Conservation (phyloP, 2,329 filamentous ascomycete species). For the Aspergillus intermedius region DNA sequence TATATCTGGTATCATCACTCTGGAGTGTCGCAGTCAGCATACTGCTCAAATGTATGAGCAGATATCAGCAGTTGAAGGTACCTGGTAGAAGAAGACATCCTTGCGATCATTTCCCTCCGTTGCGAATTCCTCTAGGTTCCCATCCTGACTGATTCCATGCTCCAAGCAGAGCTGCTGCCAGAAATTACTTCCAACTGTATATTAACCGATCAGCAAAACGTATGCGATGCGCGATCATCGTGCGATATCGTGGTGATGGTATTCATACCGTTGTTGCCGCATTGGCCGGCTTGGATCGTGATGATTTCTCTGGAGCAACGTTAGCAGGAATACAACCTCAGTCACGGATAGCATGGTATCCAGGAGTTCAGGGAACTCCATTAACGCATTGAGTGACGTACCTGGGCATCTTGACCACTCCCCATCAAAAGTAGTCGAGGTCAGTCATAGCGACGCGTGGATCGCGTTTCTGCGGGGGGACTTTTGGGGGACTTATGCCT, state of each 20-base stretch:
- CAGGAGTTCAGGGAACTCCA: no score
- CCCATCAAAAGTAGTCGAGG: conserved; percentile 21
- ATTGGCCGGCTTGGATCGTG: conserved; percentile 97
- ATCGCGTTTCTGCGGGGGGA: conserved; percentile 30
- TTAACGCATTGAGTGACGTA: conserved; percentile 10
- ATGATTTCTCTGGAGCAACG: conserved; percentile 76
- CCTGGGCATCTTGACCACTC: conserved; percentile 34
- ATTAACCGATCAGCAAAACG: conserved; percentile 23
- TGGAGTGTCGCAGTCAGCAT: conserved; percentile 29
- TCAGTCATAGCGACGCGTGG: conserved; percentile 24
- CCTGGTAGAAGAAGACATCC: conserved; percentile 96
- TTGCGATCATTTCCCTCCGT: conserved; percentile 97
- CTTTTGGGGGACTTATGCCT: conserved; percentile 18
- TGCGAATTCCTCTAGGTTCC: conserved; percentile 94
- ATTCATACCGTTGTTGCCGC: conserved; percentile 90
- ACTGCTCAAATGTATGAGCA: conserved; percentile 4
- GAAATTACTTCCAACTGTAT: conserved; percentile 85
- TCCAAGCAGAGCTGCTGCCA: conserved; percentile 98
- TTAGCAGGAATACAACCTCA: not conserved
- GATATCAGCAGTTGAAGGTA: conserved; percentile 13
- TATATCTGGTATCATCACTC: conserved; percentile 97
- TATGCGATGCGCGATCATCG: not conserved
- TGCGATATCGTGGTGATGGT: conserved; percentile 6
- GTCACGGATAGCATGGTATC: no score
- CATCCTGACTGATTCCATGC: conserved; percentile 95